Percentiles rank a stretch among this genome's conserved stretches.
Evolutionary conservation across 2,329 filamentous ascomycete species (phyloP).

Genomic region (Epichloe festucae): DNA sequence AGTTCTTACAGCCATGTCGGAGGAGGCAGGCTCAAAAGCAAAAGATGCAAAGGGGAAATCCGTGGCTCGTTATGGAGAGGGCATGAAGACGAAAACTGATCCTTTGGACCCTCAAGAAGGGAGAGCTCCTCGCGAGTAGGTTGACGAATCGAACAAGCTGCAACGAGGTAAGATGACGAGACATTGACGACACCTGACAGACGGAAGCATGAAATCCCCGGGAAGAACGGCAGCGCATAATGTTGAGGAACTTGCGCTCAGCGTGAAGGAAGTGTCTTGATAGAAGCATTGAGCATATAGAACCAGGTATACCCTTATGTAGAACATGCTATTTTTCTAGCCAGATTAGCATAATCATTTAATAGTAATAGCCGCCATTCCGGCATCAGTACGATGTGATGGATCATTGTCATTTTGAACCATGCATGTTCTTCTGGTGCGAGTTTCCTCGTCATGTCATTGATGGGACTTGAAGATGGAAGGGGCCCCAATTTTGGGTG

Average conservation of each 20-base stretch:
- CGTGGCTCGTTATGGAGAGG: neutral
- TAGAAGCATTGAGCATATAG: neutral
- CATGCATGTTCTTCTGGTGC: no score
- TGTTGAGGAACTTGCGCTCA: neutral
- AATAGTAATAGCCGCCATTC: no score
- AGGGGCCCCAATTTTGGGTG: no score
- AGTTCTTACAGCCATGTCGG: neutral
- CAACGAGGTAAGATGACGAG: neutral
- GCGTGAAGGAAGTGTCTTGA: neutral
- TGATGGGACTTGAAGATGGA: no score
- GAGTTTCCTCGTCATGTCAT: no score
- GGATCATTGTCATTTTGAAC: no score
- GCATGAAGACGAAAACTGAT: neutral
- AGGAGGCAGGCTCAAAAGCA: neutral
- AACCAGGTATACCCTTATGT: neutral
- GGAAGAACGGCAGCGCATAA: neutral
- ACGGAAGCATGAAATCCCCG: neutral
- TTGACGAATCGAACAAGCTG: neutral
- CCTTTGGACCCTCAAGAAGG: neutral
- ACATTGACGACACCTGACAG: neutral
- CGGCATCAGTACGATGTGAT: no score
- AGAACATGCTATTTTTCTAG: neutral
- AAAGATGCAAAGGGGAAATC: neutral
- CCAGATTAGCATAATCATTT: neutral
- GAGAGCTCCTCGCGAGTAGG: neutral